Conservation (phyloP, 2,329 filamentous ascomycete species). For the Monilinia aucupariae region DNA sequence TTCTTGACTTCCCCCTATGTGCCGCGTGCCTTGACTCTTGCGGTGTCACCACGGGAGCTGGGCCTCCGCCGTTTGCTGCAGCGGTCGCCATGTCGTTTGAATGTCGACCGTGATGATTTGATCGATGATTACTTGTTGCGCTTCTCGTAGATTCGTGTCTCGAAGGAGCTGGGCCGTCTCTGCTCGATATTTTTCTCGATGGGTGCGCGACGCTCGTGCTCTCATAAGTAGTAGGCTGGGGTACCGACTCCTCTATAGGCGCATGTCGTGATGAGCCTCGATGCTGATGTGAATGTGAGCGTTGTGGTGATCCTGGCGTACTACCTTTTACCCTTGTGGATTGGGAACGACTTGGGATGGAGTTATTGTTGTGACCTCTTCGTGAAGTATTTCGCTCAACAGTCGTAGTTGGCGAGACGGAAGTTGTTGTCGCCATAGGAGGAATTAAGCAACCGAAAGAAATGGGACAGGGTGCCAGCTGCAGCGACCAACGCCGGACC, state of each 20-base stretch:
- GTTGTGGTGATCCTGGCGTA: conserved; percentile 25
- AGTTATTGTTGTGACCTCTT: conserved; percentile 30
- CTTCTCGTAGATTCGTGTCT: conserved; percentile 31
- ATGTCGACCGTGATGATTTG: conserved; percentile 34
- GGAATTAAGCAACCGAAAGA: conserved; percentile 17
- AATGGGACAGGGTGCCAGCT: conserved; percentile 21
- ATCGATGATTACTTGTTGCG: conserved; percentile 38
- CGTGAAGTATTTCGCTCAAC: conserved; percentile 26
- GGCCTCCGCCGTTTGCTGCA: conserved; percentile 48
- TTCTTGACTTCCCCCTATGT: conserved; percentile 56
- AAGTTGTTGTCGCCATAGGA: conserved; percentile 28
- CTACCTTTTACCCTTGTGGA: conserved; percentile 28
- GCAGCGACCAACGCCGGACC: conserved; percentile 12
- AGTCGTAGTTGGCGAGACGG: conserved; percentile 25
- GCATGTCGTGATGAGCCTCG: conserved; percentile 39
- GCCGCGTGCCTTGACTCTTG: conserved; percentile 43
- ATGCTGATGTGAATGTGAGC: conserved; percentile 28
- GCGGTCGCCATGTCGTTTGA: conserved; percentile 44
- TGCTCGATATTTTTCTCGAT: conserved; percentile 32
- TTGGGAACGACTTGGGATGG: conserved; percentile 30
- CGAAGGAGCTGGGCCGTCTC: conserved; percentile 29
- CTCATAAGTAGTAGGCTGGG: conserved; percentile 72
- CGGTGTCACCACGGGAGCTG: conserved; percentile 46
- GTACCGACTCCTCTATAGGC: conserved; percentile 40
- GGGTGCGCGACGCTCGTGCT: conserved; percentile 54